Evolutionary conservation across 305 asterid genomes (phyloP).

Genomic region (Solanum chacoense): DNA sequence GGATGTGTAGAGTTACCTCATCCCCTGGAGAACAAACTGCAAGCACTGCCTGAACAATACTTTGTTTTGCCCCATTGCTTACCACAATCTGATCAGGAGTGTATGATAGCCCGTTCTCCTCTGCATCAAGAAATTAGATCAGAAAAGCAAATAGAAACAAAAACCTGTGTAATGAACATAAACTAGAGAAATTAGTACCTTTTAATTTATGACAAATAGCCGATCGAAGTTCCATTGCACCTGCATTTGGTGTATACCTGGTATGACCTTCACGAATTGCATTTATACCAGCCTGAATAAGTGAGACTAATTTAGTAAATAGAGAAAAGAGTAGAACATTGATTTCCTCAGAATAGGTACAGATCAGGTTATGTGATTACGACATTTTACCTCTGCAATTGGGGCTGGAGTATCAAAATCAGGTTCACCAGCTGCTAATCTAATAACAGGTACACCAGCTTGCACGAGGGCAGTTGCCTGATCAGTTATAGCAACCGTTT

Average conservation of each 20-base stretch:
- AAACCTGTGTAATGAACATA: not conserved
- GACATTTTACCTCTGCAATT: constrained; percentile 61
- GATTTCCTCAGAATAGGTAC: not conserved
- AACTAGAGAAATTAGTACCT: constrained; percentile 30
- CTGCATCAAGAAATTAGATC: constrained; percentile 23
- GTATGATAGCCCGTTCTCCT: constrained; percentile 78
- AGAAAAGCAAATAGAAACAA: not conserved
- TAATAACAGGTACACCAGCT: constrained; percentile 97
- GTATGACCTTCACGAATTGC: constrained; percentile 73
- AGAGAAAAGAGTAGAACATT: not conserved
- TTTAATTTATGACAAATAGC: constrained; percentile 86
- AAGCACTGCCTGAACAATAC: constrained; percentile 36
- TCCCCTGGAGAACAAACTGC: constrained; percentile 46
- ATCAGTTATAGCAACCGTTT: constrained; percentile 82
- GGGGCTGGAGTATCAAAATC: constrained; percentile 87
- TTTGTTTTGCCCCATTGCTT: constrained; percentile 58
- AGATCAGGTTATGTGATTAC: not conserved
- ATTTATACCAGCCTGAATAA: constrained; percentile 32
- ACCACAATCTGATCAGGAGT: constrained; percentile 84
- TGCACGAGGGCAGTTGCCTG: constrained; percentile 85
- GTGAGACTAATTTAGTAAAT: not conserved
- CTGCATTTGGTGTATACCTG: constrained; percentile 73
- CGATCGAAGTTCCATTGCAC: constrained; percentile 71
- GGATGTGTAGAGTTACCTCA: constrained; percentile 19
- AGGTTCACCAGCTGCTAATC: constrained; percentile 95